Evolutionary conservation across 2,329 filamentous ascomycete genomes (phyloP).

Genomic region (Calonectria pteridis): DNA sequence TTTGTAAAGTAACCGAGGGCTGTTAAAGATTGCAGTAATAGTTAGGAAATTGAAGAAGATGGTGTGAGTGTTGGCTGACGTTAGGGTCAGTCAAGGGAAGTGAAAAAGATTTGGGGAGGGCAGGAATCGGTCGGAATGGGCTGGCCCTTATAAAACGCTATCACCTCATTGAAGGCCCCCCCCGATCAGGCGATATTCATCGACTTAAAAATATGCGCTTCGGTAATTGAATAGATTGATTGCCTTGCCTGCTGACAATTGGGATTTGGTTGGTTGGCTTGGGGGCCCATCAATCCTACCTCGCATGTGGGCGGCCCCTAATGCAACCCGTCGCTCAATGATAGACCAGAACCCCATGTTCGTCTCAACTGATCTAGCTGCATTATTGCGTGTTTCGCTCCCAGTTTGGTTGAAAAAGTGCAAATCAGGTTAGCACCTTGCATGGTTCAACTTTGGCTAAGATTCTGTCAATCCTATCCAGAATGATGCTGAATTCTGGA

Average conservation of each 20-base stretch:
- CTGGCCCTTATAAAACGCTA: background rate
- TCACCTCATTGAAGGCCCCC: background rate
- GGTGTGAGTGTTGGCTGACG: background rate
- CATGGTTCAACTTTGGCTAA: background rate
- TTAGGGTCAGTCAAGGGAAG: background rate
- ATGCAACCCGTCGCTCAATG: background rate
- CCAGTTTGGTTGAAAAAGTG: background rate
- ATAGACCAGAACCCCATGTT: background rate
- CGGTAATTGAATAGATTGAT: background rate
- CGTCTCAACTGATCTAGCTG: background rate
- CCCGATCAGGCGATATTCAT: conserved; percentile 4
- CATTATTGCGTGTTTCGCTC: background rate
- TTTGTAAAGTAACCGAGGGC: background rate
- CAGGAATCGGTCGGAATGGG: background rate
- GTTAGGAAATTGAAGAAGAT: background rate
- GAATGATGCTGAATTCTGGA: too few species aligned
- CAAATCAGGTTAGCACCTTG: background rate
- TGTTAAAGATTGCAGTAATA: background rate
- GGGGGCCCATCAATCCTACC: conserved; percentile 7
- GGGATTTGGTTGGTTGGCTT: conserved; percentile 1
- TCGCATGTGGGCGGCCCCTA: background rate
- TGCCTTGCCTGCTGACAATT: background rate
- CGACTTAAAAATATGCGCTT: background rate
- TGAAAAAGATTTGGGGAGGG: background rate
- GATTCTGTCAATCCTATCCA: background rate